Evolutionary conservation across 257 asterid genomes (phyloP).

Genomic region (Datura wrightii): DNA sequence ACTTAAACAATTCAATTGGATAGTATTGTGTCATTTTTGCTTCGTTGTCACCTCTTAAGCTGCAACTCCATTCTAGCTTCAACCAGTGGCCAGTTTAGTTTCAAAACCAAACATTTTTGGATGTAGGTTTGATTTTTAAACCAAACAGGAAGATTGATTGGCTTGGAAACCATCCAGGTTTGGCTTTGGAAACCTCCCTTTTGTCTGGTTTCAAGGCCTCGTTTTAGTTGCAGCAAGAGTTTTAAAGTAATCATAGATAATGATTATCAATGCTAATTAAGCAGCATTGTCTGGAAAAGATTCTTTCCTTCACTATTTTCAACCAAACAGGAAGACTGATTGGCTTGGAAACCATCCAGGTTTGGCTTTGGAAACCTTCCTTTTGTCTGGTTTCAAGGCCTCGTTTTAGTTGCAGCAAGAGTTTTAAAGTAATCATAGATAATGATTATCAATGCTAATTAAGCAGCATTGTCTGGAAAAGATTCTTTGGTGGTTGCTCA

Average conservation of each 20-base stretch:
- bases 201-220: background rate
- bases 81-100: background rate
- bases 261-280: background rate
- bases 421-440: background rate
- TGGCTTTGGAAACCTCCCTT: background rate
- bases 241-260: background rate
- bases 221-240: constrained; percentile 1
- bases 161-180: constrained; percentile 16
- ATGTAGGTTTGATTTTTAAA: constrained; percentile 7
- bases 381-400: background rate
- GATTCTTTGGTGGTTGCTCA: background rate
- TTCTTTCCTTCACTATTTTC: constrained; percentile 16
- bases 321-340: background rate
- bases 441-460: background rate
- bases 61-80: constrained; percentile 23
- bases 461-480: constrained; percentile 10
- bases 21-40: background rate
- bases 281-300: background rate
- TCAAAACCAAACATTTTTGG: background rate
- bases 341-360: constrained; percentile 22
- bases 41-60: background rate
- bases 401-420: constrained; percentile 3
- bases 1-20: background rate
- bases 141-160: constrained; percentile 2
- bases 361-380: background rate